Conservation (phyloP, 371 early-diverging fungal species). For the Basidiobolus meristosporus region DNA sequence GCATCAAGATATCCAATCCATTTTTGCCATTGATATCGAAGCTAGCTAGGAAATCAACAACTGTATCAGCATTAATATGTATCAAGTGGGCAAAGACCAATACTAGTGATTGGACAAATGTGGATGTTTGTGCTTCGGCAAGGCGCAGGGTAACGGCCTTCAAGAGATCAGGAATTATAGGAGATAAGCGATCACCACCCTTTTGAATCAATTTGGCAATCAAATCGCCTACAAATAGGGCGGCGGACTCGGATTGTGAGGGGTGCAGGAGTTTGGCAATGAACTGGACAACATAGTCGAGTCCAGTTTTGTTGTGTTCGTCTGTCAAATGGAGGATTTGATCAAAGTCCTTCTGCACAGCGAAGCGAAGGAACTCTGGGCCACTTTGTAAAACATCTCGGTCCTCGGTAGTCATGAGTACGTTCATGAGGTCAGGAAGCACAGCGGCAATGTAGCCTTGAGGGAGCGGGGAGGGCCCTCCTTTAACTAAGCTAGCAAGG, state of each 20-base stretch:
- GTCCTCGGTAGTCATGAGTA: no score
- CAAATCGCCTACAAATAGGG: constrained; percentile 76
- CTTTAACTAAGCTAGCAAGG: constrained; percentile 34
- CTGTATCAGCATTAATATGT: constrained; percentile 40
- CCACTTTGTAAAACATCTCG: no score
- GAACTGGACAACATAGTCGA: constrained; percentile 59
- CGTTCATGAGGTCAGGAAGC: constrained; percentile 63
- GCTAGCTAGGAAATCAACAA: constrained; percentile 38
- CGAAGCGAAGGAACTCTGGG: no score
- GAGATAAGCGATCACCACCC: constrained; percentile 7
- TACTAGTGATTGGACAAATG: no score
- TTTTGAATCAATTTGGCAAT: constrained; percentile 69
- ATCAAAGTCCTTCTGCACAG: no score
- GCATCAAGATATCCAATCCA: constrained; percentile 47
- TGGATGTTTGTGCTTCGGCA: constrained; percentile 39
- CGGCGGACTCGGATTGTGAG: constrained; percentile 49
- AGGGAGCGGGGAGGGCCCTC: constrained; percentile 51
- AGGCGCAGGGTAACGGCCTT: constrained; percentile 49
- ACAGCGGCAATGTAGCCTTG: constrained; percentile 45
- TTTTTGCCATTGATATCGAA: constrained; percentile 24
- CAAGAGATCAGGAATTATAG: constrained; percentile 21
- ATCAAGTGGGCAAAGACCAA: constrained; percentile 73
- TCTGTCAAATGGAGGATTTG: no score
- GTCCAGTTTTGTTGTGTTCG: constrained; percentile 18
- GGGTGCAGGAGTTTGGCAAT: constrained; percentile 60